Evolutionary conservation across 1,139 yeast species (phyloP).

Genomic region (Taphrina sp.): DNA sequence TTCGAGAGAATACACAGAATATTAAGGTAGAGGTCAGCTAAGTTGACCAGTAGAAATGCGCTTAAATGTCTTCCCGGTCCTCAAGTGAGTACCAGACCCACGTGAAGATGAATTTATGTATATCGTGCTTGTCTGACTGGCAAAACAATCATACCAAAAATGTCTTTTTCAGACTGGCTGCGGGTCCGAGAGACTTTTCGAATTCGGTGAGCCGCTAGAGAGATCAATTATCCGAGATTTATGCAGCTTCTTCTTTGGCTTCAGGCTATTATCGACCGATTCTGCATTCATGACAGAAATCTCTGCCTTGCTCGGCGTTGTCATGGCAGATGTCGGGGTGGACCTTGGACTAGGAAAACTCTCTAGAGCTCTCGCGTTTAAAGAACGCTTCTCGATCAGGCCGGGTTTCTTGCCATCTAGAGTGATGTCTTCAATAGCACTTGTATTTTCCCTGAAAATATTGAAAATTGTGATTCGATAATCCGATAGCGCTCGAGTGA

Average conservation of each 20-base stretch:
- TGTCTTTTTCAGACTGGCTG: too few species aligned
- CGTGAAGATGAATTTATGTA: too few species aligned
- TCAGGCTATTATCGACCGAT: not conserved
- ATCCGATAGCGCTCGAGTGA: constrained; percentile 37
- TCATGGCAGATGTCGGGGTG: not conserved
- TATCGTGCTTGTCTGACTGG: too few species aligned
- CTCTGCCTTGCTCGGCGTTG: constrained; percentile 5
- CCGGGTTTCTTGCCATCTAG: constrained; percentile 67
- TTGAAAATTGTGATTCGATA: constrained; percentile 41
- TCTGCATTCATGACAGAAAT: not conserved
- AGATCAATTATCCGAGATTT: constrained; percentile 37
- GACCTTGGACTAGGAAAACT: constrained; percentile 15
- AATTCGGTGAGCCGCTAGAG: too few species aligned
- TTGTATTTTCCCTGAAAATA: constrained; percentile 52
- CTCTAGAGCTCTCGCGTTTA: constrained; percentile 37
- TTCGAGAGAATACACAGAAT: too few species aligned
- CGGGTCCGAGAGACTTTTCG: too few species aligned
- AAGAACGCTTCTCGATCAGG: constrained; percentile 50
- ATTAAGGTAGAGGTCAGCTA: too few species aligned
- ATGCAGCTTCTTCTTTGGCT: constrained; percentile 26
- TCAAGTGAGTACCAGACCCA: too few species aligned
- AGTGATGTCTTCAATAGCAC: constrained; percentile 51
- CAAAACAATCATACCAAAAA: too few species aligned
- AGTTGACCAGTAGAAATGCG: too few species aligned
- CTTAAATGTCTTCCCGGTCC: too few species aligned